A percentile compares a stretch with the other conserved stretches of the same genome.
Conservation (phyloP, 179 eudicot genomes). For the Heliamphora pulchella region DNA sequence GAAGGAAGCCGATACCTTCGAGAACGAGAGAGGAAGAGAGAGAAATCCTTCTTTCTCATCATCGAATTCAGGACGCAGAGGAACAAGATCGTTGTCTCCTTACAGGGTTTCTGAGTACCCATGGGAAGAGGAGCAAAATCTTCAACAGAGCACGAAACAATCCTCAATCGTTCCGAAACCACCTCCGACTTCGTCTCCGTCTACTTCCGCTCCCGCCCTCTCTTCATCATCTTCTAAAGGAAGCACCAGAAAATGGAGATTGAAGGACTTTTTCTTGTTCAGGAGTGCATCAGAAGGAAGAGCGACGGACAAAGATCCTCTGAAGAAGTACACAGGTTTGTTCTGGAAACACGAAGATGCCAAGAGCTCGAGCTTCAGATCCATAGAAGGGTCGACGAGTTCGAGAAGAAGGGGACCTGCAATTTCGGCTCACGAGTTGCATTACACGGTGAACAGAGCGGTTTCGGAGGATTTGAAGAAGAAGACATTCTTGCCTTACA, state of each 20-base stretch:
- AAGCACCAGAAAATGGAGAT: slow-evolving; percentile 44
- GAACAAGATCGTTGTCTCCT: slow-evolving; percentile 47
- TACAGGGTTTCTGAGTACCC: slow-evolving; percentile 23
- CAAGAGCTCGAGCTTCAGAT: slow-evolving; percentile 19
- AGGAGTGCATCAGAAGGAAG: slow-evolving; percentile 84
- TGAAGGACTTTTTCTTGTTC: slow-evolving; percentile 63
- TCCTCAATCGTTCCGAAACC: slow-evolving; percentile 17
- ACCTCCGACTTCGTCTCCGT: slow-evolving; percentile 5
- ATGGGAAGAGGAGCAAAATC: slow-evolving; percentile 12
- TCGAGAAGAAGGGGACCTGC: not conserved
- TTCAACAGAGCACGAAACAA: slow-evolving; percentile 15
- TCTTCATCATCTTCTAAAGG: slow-evolving; percentile 18
- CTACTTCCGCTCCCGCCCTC: slow-evolving; percentile 14
- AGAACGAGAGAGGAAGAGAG: slow-evolving; percentile 23
- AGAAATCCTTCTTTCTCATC: slow-evolving; percentile 16
- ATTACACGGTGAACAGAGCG: slow-evolving; percentile 21
- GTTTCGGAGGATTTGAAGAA: slow-evolving; percentile 40
- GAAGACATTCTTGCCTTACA: slow-evolving; percentile 42
- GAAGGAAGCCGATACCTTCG: slow-evolving; percentile 19
- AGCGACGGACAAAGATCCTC: slow-evolving; percentile 47
- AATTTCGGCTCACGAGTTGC: slow-evolving; percentile 18
- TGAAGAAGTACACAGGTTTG: slow-evolving; percentile 37
- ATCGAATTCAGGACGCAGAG: slow-evolving; percentile 19
- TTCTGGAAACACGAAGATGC: slow-evolving; percentile 23
- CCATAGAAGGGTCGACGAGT: slow-evolving; percentile 13